phyloP scores from a whole-genome alignment of 768 basidiomycete species.

The Suillus weaverae region DNA sequence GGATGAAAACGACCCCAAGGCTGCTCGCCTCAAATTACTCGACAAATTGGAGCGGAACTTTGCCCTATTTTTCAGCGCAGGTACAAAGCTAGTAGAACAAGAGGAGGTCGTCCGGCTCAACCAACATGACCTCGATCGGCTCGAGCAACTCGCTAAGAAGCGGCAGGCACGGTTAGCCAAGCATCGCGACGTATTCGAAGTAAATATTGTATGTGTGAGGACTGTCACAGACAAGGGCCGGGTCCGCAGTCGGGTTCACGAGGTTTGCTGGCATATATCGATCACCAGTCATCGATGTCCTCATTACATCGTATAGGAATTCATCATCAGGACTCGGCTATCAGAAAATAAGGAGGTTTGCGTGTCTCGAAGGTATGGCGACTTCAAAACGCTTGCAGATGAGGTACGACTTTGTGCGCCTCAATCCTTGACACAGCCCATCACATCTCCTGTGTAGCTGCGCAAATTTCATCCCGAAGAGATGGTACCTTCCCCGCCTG shows the following conservation, averaged over 20 bases:
- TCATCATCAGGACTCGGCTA: slow-evolving; percentile 86
- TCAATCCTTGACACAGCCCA: background rate
- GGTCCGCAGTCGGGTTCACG: slow-evolving; percentile 82
- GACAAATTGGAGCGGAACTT: slow-evolving; percentile 84
- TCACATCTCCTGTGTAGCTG: slow-evolving; percentile 51
- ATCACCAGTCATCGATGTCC: slow-evolving; percentile 7
- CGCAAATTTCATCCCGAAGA: slow-evolving; percentile 85
- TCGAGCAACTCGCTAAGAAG: slow-evolving; percentile 71
- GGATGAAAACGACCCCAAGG: slow-evolving; percentile 48
- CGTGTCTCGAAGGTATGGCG: slow-evolving; percentile 92
- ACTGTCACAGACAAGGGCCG: slow-evolving; percentile 82
- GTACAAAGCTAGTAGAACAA: slow-evolving; percentile 76
- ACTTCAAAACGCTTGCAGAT: slow-evolving; percentile 84
- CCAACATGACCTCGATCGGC: slow-evolving; percentile 77
- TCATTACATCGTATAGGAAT: slow-evolving; percentile 61
- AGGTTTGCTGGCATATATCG: slow-evolving; percentile 52
- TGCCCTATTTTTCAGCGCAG: slow-evolving; percentile 76
- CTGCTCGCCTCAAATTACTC: slow-evolving; percentile 66
- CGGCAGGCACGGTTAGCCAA: slow-evolving; percentile 50
- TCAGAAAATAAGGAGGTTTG: slow-evolving; percentile 72
- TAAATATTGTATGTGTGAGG: slow-evolving; percentile 89
- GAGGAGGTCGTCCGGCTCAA: slow-evolving; percentile 92
- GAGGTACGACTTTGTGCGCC: slow-evolving; percentile 53
- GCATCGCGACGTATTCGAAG: slow-evolving; percentile 67
- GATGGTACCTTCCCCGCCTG: slow-evolving; percentile 77